These are phyloP conservation scores for Neonectria sp. DNA, from an alignment of 2,329 filamentous ascomycete species.

Conservation along the genomic window DNA sequence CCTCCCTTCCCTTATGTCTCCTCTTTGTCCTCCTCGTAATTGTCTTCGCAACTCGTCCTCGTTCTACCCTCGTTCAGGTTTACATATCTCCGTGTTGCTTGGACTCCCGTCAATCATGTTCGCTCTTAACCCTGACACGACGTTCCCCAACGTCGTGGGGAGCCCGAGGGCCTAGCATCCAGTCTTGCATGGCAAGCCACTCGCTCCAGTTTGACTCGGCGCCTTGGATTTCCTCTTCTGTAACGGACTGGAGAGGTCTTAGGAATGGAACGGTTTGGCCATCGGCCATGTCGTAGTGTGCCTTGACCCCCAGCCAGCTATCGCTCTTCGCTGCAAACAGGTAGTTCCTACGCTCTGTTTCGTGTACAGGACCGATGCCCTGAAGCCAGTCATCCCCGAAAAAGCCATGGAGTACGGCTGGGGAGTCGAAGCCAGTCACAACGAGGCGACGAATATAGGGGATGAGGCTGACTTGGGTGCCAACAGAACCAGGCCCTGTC, in stretches of 20 bases:
- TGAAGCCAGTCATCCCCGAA: constrained; percentile 94
- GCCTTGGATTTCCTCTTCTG: constrained; percentile 83
- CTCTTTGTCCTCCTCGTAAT: neutral
- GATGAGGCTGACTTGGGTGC: constrained; percentile 75
- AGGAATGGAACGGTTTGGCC: constrained; percentile 91
- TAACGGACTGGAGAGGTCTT: constrained; percentile 82
- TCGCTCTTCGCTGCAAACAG: constrained; percentile 95
- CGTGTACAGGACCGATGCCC: constrained; percentile 86
- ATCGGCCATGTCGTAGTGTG: constrained; percentile 88
- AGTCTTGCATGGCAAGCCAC: constrained; percentile 97
- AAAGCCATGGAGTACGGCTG: constrained; percentile 91
- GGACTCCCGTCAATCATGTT: constrained; percentile 37
- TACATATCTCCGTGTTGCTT: neutral
- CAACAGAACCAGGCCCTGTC: constrained; percentile 42
- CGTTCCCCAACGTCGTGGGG: constrained; percentile 59
- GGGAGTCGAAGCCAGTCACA: constrained; percentile 91
- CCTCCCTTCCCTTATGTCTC: neutral
- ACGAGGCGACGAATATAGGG: constrained; percentile 93
- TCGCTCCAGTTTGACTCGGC: constrained; percentile 93
- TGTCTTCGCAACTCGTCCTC: neutral
- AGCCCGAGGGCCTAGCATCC: constrained; percentile 92
- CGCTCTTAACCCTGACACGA: constrained; percentile 50
- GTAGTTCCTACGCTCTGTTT: constrained; percentile 93
- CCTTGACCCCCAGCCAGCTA: constrained; percentile 90
- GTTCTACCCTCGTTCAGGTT: neutral